Evolutionary conservation across 352 stramenopile genomes (phyloP).

Genomic region (Phytophthora tentaculata): DNA sequence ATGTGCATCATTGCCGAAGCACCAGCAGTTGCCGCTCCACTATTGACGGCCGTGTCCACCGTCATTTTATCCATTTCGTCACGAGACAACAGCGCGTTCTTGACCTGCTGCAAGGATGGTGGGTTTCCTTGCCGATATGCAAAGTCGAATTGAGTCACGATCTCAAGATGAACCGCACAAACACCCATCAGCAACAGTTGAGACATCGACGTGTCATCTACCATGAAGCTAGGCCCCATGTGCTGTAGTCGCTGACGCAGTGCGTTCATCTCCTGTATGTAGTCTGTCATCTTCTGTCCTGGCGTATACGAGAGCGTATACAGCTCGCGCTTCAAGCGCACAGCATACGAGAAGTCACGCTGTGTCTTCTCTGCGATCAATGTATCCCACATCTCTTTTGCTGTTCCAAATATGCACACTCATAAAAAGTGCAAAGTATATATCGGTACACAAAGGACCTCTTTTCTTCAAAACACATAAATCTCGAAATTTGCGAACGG

Average conservation of each 20-base stretch:
- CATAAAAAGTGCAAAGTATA: too few species aligned
- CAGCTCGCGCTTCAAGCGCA: background rate
- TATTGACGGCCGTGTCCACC: background rate
- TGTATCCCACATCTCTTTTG: conserved; percentile 10
- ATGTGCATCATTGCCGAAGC: too few species aligned
- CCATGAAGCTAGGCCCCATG: conserved; percentile 1
- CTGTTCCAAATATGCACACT: too few species aligned
- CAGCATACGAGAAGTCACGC: conserved; percentile 3
- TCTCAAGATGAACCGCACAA: conserved; percentile 2
- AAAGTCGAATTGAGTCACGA: conserved; percentile 5
- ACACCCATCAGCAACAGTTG: conserved; percentile 11
- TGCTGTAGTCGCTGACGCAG: conserved; percentile 4
- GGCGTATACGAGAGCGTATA: background rate
- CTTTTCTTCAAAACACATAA: too few species aligned
- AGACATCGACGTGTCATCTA: background rate
- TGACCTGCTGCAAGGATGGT: conserved; percentile 12
- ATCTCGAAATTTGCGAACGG: too few species aligned
- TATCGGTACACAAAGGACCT: too few species aligned
- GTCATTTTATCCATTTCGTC: conserved; percentile 11
- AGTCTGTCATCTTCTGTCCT: conserved; percentile 1
- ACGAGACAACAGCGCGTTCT: conserved; percentile 1
- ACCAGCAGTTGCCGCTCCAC: background rate
- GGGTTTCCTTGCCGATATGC: too few species aligned
- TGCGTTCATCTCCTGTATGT: conserved; percentile 15
- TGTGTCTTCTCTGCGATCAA: too few species aligned